Base-by-base conservation (phyloP, 768 basidiomycete species). In the Leccinum variicolor region DNA sequence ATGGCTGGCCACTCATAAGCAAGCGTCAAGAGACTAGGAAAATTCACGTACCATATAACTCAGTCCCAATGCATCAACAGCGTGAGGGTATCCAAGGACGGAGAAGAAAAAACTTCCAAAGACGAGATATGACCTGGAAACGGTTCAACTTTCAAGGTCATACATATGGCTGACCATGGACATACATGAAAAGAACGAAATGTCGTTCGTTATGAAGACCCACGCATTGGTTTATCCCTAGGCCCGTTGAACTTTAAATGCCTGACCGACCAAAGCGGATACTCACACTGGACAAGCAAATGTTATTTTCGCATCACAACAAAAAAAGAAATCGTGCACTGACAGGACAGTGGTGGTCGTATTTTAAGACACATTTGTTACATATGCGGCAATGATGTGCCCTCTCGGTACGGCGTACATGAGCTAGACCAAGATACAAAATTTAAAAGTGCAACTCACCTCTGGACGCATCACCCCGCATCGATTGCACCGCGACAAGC, bases 181-280 rank as follows among this genome's bases (percentile, higher is more conserved):
- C 87, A 55, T 61, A 92, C 92, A 98, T 89, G 81, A 98, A 99
- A 49, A 98, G 76, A 39, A 96, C 81, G 65, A 99, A 99, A 74
- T 98, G 94, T 0, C 96, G 86, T 69, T 98, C 95, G 64, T 98
- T 99, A 69, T 96, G 80, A 7, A 98, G 72, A 11, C 96, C 96
- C 46, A 99, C 96, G 69, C 96, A 98, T 83, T 94, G 92, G 72
- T 98, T 98, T 51, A 98, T 85, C 94, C 94, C 92, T 94, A 17
- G 23, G 23, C 9, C 5, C 6, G 15, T 25, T 65, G 10, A 67
- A 46, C 50, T 23, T 14, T 36, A 23, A 46, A 34, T 28, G n/a
- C 41, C 54, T 21, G 53, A 51, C 25, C 5, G 5, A 13, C 28
- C 4, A 55, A 53, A 36, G 25, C 39, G 49, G 23, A 33, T 33